Base-by-base conservation (phyloP, 768 basidiomycete species). In the Trametes coccinea region DNA sequence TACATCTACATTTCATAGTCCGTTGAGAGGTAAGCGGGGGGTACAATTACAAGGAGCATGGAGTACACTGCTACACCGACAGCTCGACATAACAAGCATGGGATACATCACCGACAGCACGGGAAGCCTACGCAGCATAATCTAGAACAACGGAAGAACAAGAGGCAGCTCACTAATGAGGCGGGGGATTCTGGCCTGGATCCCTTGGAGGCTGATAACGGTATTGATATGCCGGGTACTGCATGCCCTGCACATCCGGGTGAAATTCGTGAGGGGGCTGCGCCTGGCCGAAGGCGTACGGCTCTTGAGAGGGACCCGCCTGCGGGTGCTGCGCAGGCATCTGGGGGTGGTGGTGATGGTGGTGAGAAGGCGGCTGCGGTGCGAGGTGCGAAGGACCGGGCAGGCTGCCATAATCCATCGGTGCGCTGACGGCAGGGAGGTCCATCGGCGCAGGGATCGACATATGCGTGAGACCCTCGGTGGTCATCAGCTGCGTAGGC, bases 271-370 rank as follows among this genome's bases (percentile, higher is more conserved):
- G 59, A 7, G 67, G 49, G 14, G 69, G 45, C 5, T 70, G 61
- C 11, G 43, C 22, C 45, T 64, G 56, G 47, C 61, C 66, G 60
- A 71, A 71, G 17, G 69, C 61, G 61, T 70, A 70, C 10, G 59
- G 45, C 17, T 62, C 64, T 56, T 64, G 67, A 1, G 63, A 49
- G 13, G 53, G 41, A 3, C 50, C 52, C 13, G 41, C 27, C n/a
- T 51, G 57, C 27, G 13, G 46, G n/a, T 51, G 57, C 41, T 27
- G 41, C 31, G 31, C 40, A 4, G 48, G 43, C 4, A 34, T 5
- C 5, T 27, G 56, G 27, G 7, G 27, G 22, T 16, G 27, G 5
- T 46, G 34, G 33, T 45, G 64, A 57, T 27, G 66, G 56, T 62
- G 58, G 22, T 22, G 22, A 22, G 22, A 22, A 22, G 22, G 22